phyloP scores from a whole-genome alignment of 169 alveolate species.

The Plasmodium coatneyi region DNA sequence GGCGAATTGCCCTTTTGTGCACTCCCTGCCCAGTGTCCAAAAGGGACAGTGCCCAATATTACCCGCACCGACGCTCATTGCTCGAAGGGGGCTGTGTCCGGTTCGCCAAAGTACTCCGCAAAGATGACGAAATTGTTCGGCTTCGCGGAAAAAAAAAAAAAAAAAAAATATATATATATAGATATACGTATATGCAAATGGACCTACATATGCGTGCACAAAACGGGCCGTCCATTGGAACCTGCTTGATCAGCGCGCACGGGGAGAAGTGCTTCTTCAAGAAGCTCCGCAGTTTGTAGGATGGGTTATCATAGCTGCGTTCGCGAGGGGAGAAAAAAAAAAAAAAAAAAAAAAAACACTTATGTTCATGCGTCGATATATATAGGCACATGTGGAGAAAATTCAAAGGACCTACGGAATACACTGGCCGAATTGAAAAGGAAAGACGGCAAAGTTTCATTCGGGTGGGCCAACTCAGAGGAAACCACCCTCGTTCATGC shows the following conservation, averaged over 20 bases:
- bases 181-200: neutral
- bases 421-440: neutral
- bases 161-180: neutral
- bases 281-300: conserved; percentile 30
- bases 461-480: neutral
- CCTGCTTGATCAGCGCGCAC: conserved; percentile 38
- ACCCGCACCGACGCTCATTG: neutral
- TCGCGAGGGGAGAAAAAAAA: neutral
- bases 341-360: neutral
- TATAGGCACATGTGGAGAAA: neutral
- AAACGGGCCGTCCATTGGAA: neutral
- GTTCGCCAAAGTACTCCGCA: conserved; percentile 13
- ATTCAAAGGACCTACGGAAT: neutral
- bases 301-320: conserved; percentile 52
- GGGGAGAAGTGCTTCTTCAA: conserved; percentile 44
- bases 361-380: neutral
- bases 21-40: neutral
- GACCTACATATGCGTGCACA: neutral
- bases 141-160: conserved; percentile 26
- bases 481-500: neutral
- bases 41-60: neutral
- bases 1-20: neutral
- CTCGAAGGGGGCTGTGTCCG: neutral
- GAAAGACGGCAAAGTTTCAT: neutral
- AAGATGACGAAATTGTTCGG: conserved; percentile 56